phyloP scores from a whole-genome alignment of 768 basidiomycete genomes.

The Lepiota subincarnata region DNA sequence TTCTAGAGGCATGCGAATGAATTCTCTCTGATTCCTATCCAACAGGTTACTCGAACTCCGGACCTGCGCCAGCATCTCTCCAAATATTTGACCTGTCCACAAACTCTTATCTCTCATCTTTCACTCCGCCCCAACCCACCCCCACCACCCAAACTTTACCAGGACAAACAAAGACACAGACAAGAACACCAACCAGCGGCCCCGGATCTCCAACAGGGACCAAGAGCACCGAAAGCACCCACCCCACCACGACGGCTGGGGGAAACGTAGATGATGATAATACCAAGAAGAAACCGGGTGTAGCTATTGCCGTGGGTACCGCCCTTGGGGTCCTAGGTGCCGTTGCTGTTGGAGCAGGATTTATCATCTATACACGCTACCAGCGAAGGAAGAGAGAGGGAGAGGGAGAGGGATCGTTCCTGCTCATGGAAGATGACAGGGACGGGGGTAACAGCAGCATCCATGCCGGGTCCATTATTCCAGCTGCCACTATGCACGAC shows the following conservation, averaged over 20 bases:
- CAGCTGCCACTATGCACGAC: constrained; percentile 23
- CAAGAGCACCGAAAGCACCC: constrained; percentile 4
- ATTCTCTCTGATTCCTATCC: not conserved
- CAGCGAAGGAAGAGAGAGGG: constrained; percentile 19
- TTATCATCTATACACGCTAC: constrained; percentile 43
- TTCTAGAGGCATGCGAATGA: not conserved
- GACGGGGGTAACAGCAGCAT: constrained; percentile 15
- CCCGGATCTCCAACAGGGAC: not conserved
- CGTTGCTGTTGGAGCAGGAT: constrained; percentile 35
- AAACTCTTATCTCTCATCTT: constrained; percentile 39
- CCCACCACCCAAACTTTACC: constrained; percentile 12
- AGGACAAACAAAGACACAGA: not conserved
- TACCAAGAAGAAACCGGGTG: constrained; percentile 19
- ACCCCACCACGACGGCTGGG: constrained; percentile 21
- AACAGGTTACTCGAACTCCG: constrained; percentile 44
- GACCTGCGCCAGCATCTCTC: constrained; percentile 52
- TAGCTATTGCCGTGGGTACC: constrained; percentile 58
- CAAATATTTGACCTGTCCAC: constrained; percentile 48
- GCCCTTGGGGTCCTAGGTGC: constrained; percentile 59
- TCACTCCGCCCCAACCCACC: constrained; percentile 30
- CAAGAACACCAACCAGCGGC: constrained; percentile 5
- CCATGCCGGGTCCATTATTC: constrained; percentile 23
- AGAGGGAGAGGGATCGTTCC: constrained; percentile 26
- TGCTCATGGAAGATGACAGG: constrained; percentile 21
- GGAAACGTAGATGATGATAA: constrained; percentile 12